These are phyloP conservation scores for Penicillium subrubescens DNA, from an alignment of 495 filamentous ascomycete species.

Conservation along the genomic window DNA sequence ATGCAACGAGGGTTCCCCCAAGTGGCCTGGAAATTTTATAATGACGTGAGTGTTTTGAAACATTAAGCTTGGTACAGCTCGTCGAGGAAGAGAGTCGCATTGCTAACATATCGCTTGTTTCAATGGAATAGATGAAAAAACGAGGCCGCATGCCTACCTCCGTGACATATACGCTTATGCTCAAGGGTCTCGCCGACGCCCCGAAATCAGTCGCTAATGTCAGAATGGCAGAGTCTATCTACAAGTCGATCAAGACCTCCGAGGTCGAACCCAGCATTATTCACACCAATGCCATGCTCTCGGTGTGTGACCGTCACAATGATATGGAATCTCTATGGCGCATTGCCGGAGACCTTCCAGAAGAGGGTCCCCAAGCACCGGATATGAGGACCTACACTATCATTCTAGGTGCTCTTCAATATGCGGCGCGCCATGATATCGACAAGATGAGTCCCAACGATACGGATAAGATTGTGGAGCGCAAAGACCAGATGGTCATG, in stretches of 20 bases:
- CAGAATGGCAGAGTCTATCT: conserved; percentile 65
- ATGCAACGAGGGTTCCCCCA: conserved; percentile 59
- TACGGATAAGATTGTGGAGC: conserved; percentile 38
- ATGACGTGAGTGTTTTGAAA: conserved; percentile 63
- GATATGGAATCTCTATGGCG: conserved; percentile 77
- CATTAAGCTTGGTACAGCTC: neutral
- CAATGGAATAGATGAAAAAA: conserved; percentile 82
- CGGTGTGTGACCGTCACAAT: conserved; percentile 68
- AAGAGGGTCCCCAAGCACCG: conserved; percentile 59
- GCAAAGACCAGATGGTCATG: conserved; percentile 41
- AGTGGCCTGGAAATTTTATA: conserved; percentile 73
- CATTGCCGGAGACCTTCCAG: conserved; percentile 65
- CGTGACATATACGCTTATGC: conserved; percentile 78
- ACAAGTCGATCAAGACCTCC: conserved; percentile 67
- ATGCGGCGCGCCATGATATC: conserved; percentile 33
- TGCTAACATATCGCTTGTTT: conserved; percentile 13
- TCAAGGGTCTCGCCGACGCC: conserved; percentile 68
- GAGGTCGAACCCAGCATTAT: conserved; percentile 67
- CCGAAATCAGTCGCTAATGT: conserved; percentile 53
- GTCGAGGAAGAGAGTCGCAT: neutral
- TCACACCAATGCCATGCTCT: conserved; percentile 84
- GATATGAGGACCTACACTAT: conserved; percentile 75
- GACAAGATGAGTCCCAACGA: conserved; percentile 28
- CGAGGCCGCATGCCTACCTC: conserved; percentile 71
- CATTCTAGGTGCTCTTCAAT: conserved; percentile 71